Evolutionary conservation across 1,284 basidiomycete genomes (phyloP).

Genomic region (Coniferiporia weirii): DNA sequence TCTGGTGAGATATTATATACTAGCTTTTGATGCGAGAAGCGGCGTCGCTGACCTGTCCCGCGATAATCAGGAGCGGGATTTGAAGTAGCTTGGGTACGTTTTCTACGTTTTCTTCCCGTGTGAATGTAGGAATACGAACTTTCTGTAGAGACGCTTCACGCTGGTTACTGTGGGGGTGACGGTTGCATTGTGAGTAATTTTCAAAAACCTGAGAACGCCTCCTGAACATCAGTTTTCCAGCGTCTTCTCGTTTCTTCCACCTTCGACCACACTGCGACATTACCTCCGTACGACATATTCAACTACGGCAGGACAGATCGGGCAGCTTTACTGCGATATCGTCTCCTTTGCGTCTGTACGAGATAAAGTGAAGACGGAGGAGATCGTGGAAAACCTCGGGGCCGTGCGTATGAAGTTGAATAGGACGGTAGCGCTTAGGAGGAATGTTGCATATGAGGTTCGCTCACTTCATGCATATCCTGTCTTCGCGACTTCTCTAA

Average conservation of each 20-base stretch:
- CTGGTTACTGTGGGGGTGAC: slow-evolving; percentile 57
- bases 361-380: slow-evolving; percentile 39
- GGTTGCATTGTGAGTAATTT: slow-evolving; percentile 52
- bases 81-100: slow-evolving; percentile 57
- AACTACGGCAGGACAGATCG: slow-evolving; percentile 57
- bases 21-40: background rate
- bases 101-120: background rate
- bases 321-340: slow-evolving; percentile 61
- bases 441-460: slow-evolving; percentile 66
- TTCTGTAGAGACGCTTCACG: slow-evolving; percentile 50
- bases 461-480: slow-evolving; percentile 5
- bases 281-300: slow-evolving; percentile 61
- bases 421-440: slow-evolving; percentile 46
- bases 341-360: slow-evolving; percentile 57
- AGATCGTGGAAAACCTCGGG: slow-evolving; percentile 52
- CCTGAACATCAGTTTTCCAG: slow-evolving; percentile 30
- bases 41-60: background rate
- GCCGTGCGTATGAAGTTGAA: slow-evolving; percentile 63
- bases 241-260: slow-evolving; percentile 63
- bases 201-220: background rate
- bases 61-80: slow-evolving; percentile 36
- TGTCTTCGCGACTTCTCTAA: background rate
- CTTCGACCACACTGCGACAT: slow-evolving; percentile 59
- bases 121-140: background rate
- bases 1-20: slow-evolving; percentile 41